A percentile compares a stretch with the other conserved stretches of the same genome.
Evolutionary conservation across 805 yeast species (phyloP).

Genomic region (Starmerella floricola): DNA sequence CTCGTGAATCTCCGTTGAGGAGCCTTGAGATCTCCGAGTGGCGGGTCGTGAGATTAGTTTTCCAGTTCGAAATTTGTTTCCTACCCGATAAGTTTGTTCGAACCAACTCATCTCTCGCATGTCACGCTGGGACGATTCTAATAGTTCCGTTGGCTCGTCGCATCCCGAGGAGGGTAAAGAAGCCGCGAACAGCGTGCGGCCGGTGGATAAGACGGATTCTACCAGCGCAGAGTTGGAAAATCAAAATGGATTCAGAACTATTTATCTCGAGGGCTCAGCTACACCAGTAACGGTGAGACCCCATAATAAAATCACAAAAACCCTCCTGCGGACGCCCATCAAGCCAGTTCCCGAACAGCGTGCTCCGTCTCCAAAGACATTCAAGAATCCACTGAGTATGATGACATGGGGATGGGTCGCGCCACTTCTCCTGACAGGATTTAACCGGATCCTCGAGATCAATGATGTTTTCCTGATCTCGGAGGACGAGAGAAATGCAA

Average conservation of each 20-base stretch:
- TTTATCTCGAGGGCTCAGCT: slow-evolving; percentile 9
- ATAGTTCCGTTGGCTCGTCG: too few relatives aligned
- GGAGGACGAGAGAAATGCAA: slow-evolving; percentile 16
- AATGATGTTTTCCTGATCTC: slow-evolving; percentile 20
- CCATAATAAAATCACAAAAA: slow-evolving; percentile 15
- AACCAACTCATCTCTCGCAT: too few relatives aligned
- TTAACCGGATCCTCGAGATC: slow-evolving; percentile 20
- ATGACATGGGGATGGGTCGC: slow-evolving; percentile 44
- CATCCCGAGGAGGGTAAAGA: too few relatives aligned
- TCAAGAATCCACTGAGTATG: slow-evolving; percentile 32
- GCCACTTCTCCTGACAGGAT: slow-evolving; percentile 35
- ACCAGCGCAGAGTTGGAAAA: neutral
- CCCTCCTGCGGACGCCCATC: slow-evolving; percentile 14
- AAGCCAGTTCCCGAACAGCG: slow-evolving; percentile 22
- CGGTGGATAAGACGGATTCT: too few relatives aligned
- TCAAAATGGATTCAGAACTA: slow-evolving; percentile 6
- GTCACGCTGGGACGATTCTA: too few relatives aligned
- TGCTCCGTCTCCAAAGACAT: slow-evolving; percentile 13
- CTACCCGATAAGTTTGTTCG: too few relatives aligned
- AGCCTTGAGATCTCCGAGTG: too few relatives aligned
- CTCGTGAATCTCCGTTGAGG: too few relatives aligned
- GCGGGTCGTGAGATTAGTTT: too few relatives aligned
- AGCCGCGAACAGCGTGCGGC: too few relatives aligned
- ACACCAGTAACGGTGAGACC: slow-evolving; percentile 15
- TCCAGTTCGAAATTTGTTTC: too few relatives aligned